These are phyloP conservation scores for Diutina sp. DNA, from an alignment of 1,139 yeast species.

Conservation along the genomic window DNA sequence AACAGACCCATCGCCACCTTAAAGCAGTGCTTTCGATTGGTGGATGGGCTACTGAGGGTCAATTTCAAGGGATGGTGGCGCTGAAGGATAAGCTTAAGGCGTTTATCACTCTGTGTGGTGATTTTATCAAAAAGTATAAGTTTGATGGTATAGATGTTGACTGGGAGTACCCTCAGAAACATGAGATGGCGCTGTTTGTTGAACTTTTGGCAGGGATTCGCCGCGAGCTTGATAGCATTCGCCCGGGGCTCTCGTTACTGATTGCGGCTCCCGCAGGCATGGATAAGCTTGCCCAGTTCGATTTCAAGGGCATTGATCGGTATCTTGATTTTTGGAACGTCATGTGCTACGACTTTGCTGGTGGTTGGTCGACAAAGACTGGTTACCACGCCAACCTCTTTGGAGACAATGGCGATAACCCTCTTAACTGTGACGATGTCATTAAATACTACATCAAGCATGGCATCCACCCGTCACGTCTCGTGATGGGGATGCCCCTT, in stretches of 20 bases:
- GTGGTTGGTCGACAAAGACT: slow-evolving; percentile 55
- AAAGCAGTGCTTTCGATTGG: slow-evolving; percentile 70
- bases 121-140: slow-evolving; percentile 38
- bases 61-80: slow-evolving; percentile 35
- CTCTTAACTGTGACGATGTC: slow-evolving; percentile 35
- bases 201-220: slow-evolving; percentile 33
- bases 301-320: slow-evolving; percentile 34
- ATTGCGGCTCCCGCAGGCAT: slow-evolving; percentile 68
- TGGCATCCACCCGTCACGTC: slow-evolving; percentile 35
- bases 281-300: slow-evolving; percentile 9
- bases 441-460: slow-evolving; percentile 26
- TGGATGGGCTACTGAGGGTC: slow-evolving; percentile 63
- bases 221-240: slow-evolving; percentile 17
- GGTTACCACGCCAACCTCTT: slow-evolving; percentile 66
- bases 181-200: slow-evolving; percentile 34
- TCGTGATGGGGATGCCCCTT: slow-evolving; percentile 80
- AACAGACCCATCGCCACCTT: slow-evolving; percentile 32
- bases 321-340: slow-evolving; percentile 64
- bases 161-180: slow-evolving; percentile 75
- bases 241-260: slow-evolving; percentile 29
- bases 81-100: slow-evolving; percentile 19
- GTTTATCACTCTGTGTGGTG: slow-evolving; percentile 41
- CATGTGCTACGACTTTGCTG: slow-evolving; percentile 85
- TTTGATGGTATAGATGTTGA: slow-evolving; percentile 91
- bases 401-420: slow-evolving; percentile 26